Evolutionary conservation across 2,329 filamentous ascomycete species (phyloP).

Genomic region (Graphiopsis chlorocephala): DNA sequence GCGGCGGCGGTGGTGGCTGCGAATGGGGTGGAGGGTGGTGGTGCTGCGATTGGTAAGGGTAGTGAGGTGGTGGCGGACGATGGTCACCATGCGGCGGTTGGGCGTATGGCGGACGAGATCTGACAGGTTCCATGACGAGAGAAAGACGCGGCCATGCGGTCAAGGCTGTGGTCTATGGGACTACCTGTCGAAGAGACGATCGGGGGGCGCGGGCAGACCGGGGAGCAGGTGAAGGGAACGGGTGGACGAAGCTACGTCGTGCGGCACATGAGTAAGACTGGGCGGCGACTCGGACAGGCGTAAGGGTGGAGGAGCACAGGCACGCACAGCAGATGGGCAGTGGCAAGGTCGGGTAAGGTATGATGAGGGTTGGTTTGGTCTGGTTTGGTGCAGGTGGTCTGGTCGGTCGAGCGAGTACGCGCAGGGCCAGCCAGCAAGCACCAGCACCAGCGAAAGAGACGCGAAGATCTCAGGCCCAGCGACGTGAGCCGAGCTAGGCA

Average conservation of each 20-base stretch:
- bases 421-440: neutral
- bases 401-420: neutral
- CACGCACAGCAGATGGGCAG: neutral
- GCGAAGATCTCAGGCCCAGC: neutral
- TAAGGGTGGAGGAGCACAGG: neutral
- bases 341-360: neutral
- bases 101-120: constrained; percentile 13
- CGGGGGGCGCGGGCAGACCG: constrained; percentile 68
- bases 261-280: neutral
- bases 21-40: constrained; percentile 18
- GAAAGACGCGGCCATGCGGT: constrained; percentile 17
- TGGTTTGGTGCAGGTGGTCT: neutral
- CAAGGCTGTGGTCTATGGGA: constrained; percentile 15
- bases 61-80: constrained; percentile 16
- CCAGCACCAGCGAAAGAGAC: neutral
- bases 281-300: neutral
- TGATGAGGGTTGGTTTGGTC: neutral
- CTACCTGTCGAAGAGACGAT: constrained; percentile 15
- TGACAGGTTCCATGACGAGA: constrained; percentile 17
- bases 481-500: neutral
- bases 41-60: constrained; percentile 15
- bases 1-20: constrained; percentile 16
- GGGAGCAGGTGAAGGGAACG: constrained; percentile 53
- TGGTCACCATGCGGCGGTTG: constrained; percentile 9
- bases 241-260: constrained; percentile 10